phyloP scores from a whole-genome alignment of 2,329 filamentous ascomycete species.

The Fusarium tricinctum region DNA sequence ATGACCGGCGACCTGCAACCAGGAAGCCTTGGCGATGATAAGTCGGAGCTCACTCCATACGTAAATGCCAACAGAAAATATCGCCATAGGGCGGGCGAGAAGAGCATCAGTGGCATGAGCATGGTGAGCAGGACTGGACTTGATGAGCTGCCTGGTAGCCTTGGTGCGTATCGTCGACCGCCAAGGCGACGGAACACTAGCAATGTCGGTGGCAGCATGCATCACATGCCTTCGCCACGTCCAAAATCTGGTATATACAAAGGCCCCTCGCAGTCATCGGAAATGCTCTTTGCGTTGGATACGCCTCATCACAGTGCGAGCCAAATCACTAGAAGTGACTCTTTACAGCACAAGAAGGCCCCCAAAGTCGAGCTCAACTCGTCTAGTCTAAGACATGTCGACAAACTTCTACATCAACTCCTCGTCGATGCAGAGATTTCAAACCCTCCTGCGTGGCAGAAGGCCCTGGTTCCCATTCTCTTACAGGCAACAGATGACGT shows the following conservation, averaged over 20 bases:
- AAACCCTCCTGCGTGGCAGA: slow-evolving; percentile 85
- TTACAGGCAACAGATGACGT: slow-evolving; percentile 94
- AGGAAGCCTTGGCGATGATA: slow-evolving; percentile 80
- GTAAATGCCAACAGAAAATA: slow-evolving; percentile 81
- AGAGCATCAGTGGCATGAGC: slow-evolving; percentile 78
- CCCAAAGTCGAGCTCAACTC: slow-evolving; percentile 87
- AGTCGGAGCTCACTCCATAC: slow-evolving; percentile 78
- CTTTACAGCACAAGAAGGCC: slow-evolving; percentile 80
- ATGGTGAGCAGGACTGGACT: slow-evolving; percentile 74
- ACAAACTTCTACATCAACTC: slow-evolving; percentile 85
- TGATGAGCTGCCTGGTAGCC: slow-evolving; percentile 73
- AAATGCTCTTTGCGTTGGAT: slow-evolving; percentile 65
- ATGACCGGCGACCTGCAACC: slow-evolving; percentile 76
- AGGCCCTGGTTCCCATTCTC: slow-evolving; percentile 89
- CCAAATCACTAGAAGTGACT: slow-evolving; percentile 80
- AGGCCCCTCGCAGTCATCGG: slow-evolving; percentile 66
- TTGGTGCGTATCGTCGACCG: slow-evolving; percentile 72
- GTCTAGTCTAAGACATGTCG: slow-evolving; percentile 89
- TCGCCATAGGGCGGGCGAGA: slow-evolving; percentile 79
- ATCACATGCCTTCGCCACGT: slow-evolving; percentile 80
- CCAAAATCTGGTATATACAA: slow-evolving; percentile 70
- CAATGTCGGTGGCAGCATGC: slow-evolving; percentile 78
- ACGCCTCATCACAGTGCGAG: slow-evolving; percentile 60
- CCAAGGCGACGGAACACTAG: slow-evolving; percentile 85
- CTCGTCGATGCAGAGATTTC: slow-evolving; percentile 81